phyloP scores from a whole-genome alignment of 2,329 filamentous ascomycete genomes.

The Neonectria faginata region DNA sequence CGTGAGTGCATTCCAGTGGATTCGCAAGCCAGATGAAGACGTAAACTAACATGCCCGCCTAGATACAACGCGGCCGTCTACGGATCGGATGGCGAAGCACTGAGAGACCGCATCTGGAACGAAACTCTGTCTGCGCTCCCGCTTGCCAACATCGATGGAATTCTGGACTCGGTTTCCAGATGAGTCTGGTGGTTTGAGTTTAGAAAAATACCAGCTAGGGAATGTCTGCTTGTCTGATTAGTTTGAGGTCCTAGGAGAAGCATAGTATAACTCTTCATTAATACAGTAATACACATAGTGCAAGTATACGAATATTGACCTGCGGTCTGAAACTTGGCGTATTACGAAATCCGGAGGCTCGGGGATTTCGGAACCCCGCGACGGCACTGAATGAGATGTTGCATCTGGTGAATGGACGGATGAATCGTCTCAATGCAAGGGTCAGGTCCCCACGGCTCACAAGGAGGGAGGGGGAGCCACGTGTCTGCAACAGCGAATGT shows the following conservation, averaged over 20 bases:
- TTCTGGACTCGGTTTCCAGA: slow-evolving; percentile 29
- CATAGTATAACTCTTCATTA: too few species aligned
- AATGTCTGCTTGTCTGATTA: neutral
- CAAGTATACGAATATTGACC: too few species aligned
- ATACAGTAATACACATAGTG: too few species aligned
- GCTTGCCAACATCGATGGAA: slow-evolving; percentile 45
- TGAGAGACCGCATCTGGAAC: slow-evolving; percentile 54
- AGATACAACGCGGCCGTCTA: slow-evolving; percentile 51
- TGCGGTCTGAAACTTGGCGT: neutral
- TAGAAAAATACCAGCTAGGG: neutral
- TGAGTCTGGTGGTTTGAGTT: neutral
- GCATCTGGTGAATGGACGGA: neutral
- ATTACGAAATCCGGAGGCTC: slow-evolving; percentile 1
- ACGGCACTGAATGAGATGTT: neutral
- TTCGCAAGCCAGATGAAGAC: neutral
- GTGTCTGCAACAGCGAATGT: slow-evolving; percentile 10
- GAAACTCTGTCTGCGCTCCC: slow-evolving; percentile 53
- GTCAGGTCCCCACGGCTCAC: slow-evolving; percentile 8
- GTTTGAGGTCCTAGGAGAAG: too few species aligned
- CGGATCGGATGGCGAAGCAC: slow-evolving; percentile 48
- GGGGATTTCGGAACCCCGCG: neutral
- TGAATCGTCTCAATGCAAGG: slow-evolving; percentile 16
- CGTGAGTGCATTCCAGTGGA: slow-evolving; percentile 30
- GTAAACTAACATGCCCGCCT: slow-evolving; percentile 29
- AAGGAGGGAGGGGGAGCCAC: slow-evolving; percentile 12